phyloP scores from a whole-genome alignment of 106 monocot genomes.

The Acorus calamus region DNA sequence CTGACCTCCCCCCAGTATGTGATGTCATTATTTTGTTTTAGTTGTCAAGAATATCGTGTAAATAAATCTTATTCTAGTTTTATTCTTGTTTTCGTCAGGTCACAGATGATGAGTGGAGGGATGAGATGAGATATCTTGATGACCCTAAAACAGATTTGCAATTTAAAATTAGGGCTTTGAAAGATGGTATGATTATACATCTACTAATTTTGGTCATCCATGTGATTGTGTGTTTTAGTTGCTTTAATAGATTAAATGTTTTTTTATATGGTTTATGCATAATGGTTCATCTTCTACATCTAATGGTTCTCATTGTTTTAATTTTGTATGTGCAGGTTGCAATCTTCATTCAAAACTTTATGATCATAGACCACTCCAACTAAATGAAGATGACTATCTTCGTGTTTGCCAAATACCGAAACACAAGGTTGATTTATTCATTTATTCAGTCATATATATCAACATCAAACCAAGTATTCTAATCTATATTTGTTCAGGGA shows the following conservation, averaged over 20 bases:
- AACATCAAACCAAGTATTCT: too few relatives aligned
- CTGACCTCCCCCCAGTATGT: conserved; percentile 42
- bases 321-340: too few relatives aligned
- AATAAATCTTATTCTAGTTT: neutral
- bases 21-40: neutral
- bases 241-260: too few relatives aligned
- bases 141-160: conserved; percentile 47
- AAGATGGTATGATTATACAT: conserved; percentile 8
- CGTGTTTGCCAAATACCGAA: conserved; percentile 34
- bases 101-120: conserved; percentile 28
- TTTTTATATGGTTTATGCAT: too few relatives aligned
- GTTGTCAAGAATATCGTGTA: neutral
- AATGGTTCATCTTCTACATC: too few relatives aligned
- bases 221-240: too few relatives aligned
- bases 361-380: conserved; percentile 25
- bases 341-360: conserved; percentile 7
- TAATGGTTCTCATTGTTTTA: too few relatives aligned
- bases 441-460: neutral
- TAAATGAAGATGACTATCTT: conserved; percentile 33
- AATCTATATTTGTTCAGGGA: conserved; percentile 11
- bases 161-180: conserved; percentile 18
- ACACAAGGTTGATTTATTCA: conserved; percentile 16
- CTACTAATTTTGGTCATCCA: too few relatives aligned
- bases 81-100: conserved; percentile 16
- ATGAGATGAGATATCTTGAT: conserved; percentile 45